phyloP scores from a whole-genome alignment of 23 red algal species.

The Gracilaria caudata region DNA sequence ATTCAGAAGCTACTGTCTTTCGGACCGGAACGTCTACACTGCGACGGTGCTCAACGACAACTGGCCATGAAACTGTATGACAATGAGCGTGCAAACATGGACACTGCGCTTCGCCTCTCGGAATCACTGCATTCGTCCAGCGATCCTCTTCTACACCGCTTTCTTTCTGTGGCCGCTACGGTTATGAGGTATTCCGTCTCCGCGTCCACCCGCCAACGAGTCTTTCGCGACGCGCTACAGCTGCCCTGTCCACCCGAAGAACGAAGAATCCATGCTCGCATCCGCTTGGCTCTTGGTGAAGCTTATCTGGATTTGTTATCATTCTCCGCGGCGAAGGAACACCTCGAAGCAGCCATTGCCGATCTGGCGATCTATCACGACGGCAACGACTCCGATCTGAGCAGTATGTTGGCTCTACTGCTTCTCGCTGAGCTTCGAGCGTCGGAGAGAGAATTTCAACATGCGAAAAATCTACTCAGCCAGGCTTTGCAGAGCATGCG shows the following conservation, averaged over 20 bases:
- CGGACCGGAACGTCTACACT: slow-evolving; percentile 3
- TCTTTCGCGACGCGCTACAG: slow-evolving; percentile 12
- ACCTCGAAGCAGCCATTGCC: slow-evolving; percentile 48
- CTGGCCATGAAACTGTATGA: slow-evolving; percentile 70
- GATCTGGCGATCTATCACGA: slow-evolving; percentile 13
- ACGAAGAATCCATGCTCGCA: slow-evolving; percentile 34
- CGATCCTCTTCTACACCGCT: slow-evolving; percentile 19
- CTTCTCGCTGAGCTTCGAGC: slow-evolving; percentile 66
- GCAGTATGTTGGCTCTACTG: slow-evolving; percentile 43
- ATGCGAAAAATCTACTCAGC: slow-evolving; percentile 53
- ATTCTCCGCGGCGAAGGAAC: slow-evolving; percentile 52
- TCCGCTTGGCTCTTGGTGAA: slow-evolving; percentile 69
- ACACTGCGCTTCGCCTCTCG: slow-evolving; percentile 32
- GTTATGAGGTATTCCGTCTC: slow-evolving; percentile 80
- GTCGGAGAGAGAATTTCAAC: slow-evolving; percentile 28
- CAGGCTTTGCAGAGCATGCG: slow-evolving; percentile 54
- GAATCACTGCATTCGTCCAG: background rate
- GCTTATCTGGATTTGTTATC: slow-evolving; percentile 62
- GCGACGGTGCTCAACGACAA: slow-evolving; percentile 42
- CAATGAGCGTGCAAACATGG: slow-evolving; percentile 65
- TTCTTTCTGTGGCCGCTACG: slow-evolving; percentile 57
- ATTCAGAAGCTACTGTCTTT: slow-evolving; percentile 22
- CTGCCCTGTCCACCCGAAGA: background rate
- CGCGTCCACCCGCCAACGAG: slow-evolving; percentile 23
- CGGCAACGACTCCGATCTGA: background rate